These are phyloP conservation scores for Sclerotinia sclerotiorum DNA, from an alignment of 2,329 filamentous ascomycete genomes.

Conservation along the genomic window DNA sequence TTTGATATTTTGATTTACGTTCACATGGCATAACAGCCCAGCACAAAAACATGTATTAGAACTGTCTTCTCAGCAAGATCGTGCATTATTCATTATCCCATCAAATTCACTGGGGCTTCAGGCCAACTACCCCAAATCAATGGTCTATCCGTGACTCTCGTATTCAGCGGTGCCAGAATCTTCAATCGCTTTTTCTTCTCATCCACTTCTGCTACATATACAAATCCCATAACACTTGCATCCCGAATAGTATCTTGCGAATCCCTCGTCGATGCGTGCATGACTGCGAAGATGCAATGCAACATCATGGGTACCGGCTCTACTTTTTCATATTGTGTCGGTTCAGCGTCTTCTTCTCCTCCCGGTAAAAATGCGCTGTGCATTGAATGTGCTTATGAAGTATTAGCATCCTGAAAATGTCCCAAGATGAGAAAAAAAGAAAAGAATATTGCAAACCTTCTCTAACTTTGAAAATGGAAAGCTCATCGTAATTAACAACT, in stretches of 20 bases:
- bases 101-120: conserved; percentile 55
- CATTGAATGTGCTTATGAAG: conserved; percentile 33
- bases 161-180: conserved; percentile 79
- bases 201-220: conserved; percentile 91
- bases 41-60: conserved; percentile 10
- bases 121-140: conserved; percentile 86
- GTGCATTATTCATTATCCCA: conserved; percentile 21
- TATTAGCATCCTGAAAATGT: conserved; percentile 23
- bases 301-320: conserved; percentile 67
- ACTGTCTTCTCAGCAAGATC: neutral
- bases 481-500: conserved; percentile 71
- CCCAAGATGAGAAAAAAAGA: neutral
- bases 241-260: conserved; percentile 71
- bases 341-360: conserved; percentile 37
- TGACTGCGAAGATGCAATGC: conserved; percentile 81
- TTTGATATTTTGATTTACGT: neutral
- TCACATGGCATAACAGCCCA: neutral
- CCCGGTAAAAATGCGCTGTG: conserved; percentile 41
- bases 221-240: conserved; percentile 84
- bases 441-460: conserved; percentile 48
- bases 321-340: conserved; percentile 58
- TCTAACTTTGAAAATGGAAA: conserved; percentile 71
- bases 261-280: conserved; percentile 71
- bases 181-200: conserved; percentile 78
- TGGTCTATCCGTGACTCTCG: conserved; percentile 74